These are phyloP conservation scores for Sphenostylis stenocarpa DNA, from an alignment of 306 rosid genomes.

Conservation along the genomic window DNA sequence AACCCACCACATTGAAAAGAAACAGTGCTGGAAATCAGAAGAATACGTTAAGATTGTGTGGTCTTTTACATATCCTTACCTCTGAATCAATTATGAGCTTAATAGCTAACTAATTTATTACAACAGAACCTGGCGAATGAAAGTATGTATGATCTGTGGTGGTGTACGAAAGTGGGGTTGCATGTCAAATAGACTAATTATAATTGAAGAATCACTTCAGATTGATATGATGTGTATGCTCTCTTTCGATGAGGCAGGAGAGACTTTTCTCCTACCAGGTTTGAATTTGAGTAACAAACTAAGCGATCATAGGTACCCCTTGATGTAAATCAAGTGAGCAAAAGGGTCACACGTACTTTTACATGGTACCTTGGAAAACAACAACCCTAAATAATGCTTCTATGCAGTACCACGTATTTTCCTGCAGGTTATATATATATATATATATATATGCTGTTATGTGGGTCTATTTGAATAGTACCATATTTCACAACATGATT, in stretches of 20 bases:
- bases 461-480: slow-evolving; percentile 5
- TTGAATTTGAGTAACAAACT: slow-evolving; percentile 11
- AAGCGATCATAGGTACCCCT: background rate
- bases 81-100: background rate
- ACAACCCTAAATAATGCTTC: background rate
- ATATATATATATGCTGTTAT: slow-evolving; percentile 1
- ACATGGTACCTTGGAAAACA: background rate
- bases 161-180: slow-evolving; percentile 24
- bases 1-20: slow-evolving; percentile 31
- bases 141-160: slow-evolving; percentile 17
- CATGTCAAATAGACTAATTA: background rate
- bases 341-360: slow-evolving; percentile 1
- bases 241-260: background rate
- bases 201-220: slow-evolving; percentile 28
- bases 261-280: slow-evolving; percentile 13
- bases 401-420: background rate
- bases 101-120: slow-evolving; percentile 8
- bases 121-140: slow-evolving; percentile 14
- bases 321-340: slow-evolving; percentile 9
- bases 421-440: background rate
- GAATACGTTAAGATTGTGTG: slow-evolving; percentile 31
- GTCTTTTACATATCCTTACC: slow-evolving; percentile 13
- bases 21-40: slow-evolving; percentile 5
- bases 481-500: background rate
- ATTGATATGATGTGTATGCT: slow-evolving; percentile 2